Evolutionary conservation across 192 early-diverging fungal species (phyloP), one percentile per base, ranked within the genome.

Genomic region (Coemansia sp.): DNA sequence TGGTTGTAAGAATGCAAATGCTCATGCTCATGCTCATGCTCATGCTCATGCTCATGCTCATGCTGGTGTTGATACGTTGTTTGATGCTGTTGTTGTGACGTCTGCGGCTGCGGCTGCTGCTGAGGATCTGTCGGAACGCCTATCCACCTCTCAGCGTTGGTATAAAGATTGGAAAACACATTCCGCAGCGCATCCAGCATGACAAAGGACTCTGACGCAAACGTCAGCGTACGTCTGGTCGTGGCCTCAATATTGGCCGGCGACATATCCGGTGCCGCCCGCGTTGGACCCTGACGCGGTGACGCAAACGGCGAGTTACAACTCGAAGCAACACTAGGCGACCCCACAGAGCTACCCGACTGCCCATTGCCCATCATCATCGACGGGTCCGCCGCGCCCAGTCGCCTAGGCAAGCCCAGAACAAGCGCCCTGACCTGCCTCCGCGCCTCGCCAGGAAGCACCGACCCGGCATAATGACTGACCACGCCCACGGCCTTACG

Each of bases 401-500:
- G 95, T 35, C 94, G 85, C 22, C 83, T 80, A 5, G 96, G 96
- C 72, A 98, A 78, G 1, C 82, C 80, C 8, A 98, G 76, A 43
- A 98, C 95, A 66, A 98, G 92, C 5, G 85, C 87, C 20, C 93
- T 87, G 11, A 98, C 96, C 45, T 79, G 89, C 51, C 87, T 78
- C 38, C 92, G 85, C 33, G 95, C 93, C 39, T 91, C 92, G 51
- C 89, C 91, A 3, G 96, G 93, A 48, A 98, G 82, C 58, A 91
- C 91, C 5, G 89, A 85, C 14, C 91, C 90, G 18, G 96, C 95
- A 73, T 98, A 94, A 38, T 90, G 87, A 28, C 90, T 91, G 37
- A 98, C 86, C 7, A 98, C 89, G 45, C 91, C 92, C 4, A 98
- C 92, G 1, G 95, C 96, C 35, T 90, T 90, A 32, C 93, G 86